Evolutionary conservation across 805 yeast species (phyloP).

Genomic region (Starmerella stigmatis): DNA sequence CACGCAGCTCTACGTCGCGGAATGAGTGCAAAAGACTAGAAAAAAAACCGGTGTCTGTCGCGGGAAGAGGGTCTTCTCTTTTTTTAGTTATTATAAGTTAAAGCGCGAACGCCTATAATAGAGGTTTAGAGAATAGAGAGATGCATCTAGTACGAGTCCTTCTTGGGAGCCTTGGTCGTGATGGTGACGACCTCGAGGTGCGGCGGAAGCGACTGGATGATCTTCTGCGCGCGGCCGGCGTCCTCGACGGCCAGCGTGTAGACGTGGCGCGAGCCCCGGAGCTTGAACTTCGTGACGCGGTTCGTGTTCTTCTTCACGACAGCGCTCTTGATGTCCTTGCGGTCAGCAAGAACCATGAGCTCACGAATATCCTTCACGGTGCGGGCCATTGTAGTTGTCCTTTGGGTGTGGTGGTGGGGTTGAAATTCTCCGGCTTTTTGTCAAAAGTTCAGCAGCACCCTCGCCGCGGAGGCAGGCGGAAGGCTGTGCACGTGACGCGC

Average conservation of each 20-base stretch:
- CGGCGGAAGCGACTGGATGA: constrained; percentile 96
- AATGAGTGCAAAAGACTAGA: neutral
- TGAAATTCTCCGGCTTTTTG: neutral
- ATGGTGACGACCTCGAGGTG: constrained; percentile 27
- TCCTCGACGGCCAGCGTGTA: constrained; percentile 95
- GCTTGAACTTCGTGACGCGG: constrained; percentile 96
- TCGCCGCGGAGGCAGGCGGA: neutral
- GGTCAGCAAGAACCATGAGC: constrained; percentile 75
- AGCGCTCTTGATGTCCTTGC: constrained; percentile 89
- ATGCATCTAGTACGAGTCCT: constrained; percentile 11
- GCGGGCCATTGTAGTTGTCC: constrained; percentile 25
- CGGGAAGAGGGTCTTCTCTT: neutral
- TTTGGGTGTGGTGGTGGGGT: neutral
- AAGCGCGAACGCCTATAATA: neutral
- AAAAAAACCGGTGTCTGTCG: neutral
- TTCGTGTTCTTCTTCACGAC: constrained; percentile 88
- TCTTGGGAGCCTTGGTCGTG: constrained; percentile 25
- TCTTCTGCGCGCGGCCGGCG: constrained; percentile 93
- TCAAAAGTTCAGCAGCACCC: neutral
- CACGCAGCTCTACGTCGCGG: constrained; percentile 13
- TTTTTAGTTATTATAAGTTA: constrained; percentile 2
- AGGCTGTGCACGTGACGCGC: neutral
- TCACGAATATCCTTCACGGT: constrained; percentile 95
- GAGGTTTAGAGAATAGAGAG: too few relatives aligned
- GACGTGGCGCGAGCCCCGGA: constrained; percentile 88